Base-by-base conservation (phyloP, 768 basidiomycete genomes). In the Strobilomyces dryophilus region DNA sequence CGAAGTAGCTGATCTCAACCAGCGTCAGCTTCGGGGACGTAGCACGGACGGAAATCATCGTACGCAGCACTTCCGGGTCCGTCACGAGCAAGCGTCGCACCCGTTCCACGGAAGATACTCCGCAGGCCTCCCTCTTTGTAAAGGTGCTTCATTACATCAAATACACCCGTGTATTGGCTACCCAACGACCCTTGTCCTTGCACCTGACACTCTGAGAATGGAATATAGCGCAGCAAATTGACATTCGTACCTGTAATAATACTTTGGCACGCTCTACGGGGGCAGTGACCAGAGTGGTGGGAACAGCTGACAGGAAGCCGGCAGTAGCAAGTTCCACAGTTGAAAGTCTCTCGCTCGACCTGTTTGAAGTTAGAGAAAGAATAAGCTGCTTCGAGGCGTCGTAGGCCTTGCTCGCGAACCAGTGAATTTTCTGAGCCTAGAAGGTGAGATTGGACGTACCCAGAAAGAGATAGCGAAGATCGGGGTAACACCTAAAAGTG, bases 391-490 rank as follows among this genome's bases (percentile, higher is more conserved):
- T 98, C 26, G 95, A 93, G 47, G 83, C 77, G 67, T 98, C 94
- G 66, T 98, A 99, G 8, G 90, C 93, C 95, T 95, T 48, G 52
- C 8, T 6, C 45, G 32, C 39, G 21, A 47, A 45, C 12, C 27
- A 36, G 48, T 55, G 31, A 24, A 52, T 61, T 55, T 43, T 49
- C 56, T 52, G 47, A 32, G 44, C 21, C 31, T 9, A 18, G 18
- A 40, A 45, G 36, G 49, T 29, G 27, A 37, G 5, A 37, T 39
- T 7, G 3, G 26, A 61, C 29, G 53, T 69, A 94, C 95, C 95
- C 95, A 98, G 77, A 99, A 98, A 4, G 93, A 95, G 29, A 98
- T 75, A 4, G 97, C 97, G 63, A 99, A 99, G 65, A 98, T 98
- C 32, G 97, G 97, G 5, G 97, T 98, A 27, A 99, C 92, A 27